phyloP scores from a whole-genome alignment of 1,284 basidiomycete genomes.

The Austropuccinia psidii region DNA sequence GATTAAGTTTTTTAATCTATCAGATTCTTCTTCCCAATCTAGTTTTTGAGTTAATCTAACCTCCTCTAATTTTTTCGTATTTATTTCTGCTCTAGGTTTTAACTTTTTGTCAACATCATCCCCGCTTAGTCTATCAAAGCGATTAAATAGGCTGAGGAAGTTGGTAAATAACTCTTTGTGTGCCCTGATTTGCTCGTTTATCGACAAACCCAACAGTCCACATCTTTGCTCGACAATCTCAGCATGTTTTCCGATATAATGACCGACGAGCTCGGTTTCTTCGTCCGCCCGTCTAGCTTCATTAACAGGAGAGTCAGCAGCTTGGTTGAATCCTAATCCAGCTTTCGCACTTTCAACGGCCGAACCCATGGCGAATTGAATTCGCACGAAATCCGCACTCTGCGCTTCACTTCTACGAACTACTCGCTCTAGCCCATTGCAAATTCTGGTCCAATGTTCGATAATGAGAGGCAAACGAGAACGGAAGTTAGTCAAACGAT shows the following conservation, averaged over 20 bases:
- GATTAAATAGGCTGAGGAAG: neutral
- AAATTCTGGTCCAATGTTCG: conserved; percentile 83
- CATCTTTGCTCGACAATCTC: conserved; percentile 15
- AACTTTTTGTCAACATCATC: conserved; percentile 71
- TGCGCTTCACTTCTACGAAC: conserved; percentile 76
- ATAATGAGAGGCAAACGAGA: conserved; percentile 64
- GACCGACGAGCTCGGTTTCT: conserved; percentile 16
- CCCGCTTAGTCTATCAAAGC: conserved; percentile 55
- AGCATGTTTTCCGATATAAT: conserved; percentile 25
- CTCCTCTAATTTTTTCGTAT: conserved; percentile 65
- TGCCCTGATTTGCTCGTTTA: conserved; percentile 10
- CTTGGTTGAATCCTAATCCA: neutral
- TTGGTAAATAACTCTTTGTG: conserved; percentile 20
- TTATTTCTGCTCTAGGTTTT: conserved; percentile 70
- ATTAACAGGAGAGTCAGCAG: neutral
- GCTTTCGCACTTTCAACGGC: conserved; percentile 20
- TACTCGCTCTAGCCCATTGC: conserved; percentile 70
- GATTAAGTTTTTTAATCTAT: conserved; percentile 60
- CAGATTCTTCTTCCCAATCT: conserved; percentile 72
- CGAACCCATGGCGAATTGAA: conserved; percentile 30
- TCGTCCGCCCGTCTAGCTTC: conserved; percentile 21
- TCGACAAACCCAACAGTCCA: neutral
- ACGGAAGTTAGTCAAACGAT: conserved; percentile 65
- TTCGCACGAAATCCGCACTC: conserved; percentile 60
- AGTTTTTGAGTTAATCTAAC: conserved; percentile 62